A percentile compares a stretch with the other conserved stretches of the same genome.
phyloP scores from a whole-genome alignment of 1,284 basidiomycete species.

The Vanrija sp. region DNA sequence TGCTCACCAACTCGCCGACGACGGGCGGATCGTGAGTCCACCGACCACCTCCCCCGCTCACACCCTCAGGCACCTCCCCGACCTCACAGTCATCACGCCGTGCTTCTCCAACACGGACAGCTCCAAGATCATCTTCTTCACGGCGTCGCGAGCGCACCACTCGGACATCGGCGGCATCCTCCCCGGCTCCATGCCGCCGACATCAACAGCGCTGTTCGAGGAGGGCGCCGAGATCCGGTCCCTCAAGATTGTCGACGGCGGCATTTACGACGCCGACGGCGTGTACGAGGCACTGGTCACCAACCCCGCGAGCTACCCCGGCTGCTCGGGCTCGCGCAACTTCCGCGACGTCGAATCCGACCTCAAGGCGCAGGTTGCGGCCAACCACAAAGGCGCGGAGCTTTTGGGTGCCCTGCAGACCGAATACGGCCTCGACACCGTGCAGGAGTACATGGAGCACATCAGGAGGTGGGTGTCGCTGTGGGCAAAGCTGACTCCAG shows the following conservation, averaged over 20 bases:
- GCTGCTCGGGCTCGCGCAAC: constrained; percentile 65
- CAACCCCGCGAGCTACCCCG: constrained; percentile 79
- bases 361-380: constrained; percentile 92
- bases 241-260: constrained; percentile 86
- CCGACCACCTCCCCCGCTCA: too few species aligned
- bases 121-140: constrained; percentile 40
- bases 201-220: constrained; percentile 81
- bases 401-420: constrained; percentile 69
- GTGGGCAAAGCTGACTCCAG: constrained; percentile 50
- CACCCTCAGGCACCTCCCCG: constrained; percentile 25
- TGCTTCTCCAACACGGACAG: constrained; percentile 29
- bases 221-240: constrained; percentile 70
- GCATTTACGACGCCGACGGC: constrained; percentile 72
- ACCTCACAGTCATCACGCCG: constrained; percentile 41
- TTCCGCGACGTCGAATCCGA: constrained; percentile 89
- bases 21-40: constrained; percentile 19
- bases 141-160: constrained; percentile 35
- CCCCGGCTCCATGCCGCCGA: constrained; percentile 82
- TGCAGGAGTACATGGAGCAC: constrained; percentile 88
- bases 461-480: constrained; percentile 50
- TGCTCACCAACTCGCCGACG: constrained; percentile 52
- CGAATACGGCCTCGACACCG: constrained; percentile 79
- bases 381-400: constrained; percentile 88
- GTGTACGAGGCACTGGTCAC: constrained; percentile 63
- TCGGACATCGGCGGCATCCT: constrained; percentile 44